These are phyloP conservation scores for Globisporangium cylindrosporum DNA, from an alignment of 352 stramenopile species.

Conservation along the genomic window DNA sequence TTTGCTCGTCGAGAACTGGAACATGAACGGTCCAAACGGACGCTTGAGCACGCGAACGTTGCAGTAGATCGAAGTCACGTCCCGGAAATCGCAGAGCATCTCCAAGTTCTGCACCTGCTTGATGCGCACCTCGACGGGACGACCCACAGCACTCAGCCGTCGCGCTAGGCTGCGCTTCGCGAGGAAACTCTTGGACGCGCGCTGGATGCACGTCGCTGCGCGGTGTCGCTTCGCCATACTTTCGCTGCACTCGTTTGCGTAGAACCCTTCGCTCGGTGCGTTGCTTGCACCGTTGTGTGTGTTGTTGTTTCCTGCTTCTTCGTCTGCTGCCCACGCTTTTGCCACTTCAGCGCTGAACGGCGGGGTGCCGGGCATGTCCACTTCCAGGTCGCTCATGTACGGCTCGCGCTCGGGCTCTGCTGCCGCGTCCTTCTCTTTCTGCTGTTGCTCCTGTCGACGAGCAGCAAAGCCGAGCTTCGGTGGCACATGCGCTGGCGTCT, in stretches of 20 bases:
- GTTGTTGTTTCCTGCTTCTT: constrained; percentile 12
- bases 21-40: constrained; percentile 85
- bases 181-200: constrained; percentile 37
- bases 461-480: constrained; percentile 9
- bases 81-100: constrained; percentile 77
- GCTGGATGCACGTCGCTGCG: constrained; percentile 36
- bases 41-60: constrained; percentile 85
- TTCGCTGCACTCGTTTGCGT: constrained; percentile 26
- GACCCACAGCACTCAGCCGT: constrained; percentile 50
- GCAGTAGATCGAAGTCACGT: constrained; percentile 64
- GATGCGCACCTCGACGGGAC: constrained; percentile 61
- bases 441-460: constrained; percentile 1
- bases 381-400: constrained; percentile 24
- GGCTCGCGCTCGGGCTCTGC: constrained; percentile 24
- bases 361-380: constrained; percentile 65
- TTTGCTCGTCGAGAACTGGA: constrained; percentile 68
- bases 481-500: constrained; percentile 8
- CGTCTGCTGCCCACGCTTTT: constrained; percentile 27
- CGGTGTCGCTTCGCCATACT: constrained; percentile 31
- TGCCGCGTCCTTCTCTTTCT: constrained; percentile 2
- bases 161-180: constrained; percentile 29
- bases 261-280: constrained; percentile 9
- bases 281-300: constrained; percentile 19
- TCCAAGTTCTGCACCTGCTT: constrained; percentile 42
- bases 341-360: constrained; percentile 39